Conservation (phyloP, 352 stramenopile genomes). For the Phytophthora ramorum region DNA sequence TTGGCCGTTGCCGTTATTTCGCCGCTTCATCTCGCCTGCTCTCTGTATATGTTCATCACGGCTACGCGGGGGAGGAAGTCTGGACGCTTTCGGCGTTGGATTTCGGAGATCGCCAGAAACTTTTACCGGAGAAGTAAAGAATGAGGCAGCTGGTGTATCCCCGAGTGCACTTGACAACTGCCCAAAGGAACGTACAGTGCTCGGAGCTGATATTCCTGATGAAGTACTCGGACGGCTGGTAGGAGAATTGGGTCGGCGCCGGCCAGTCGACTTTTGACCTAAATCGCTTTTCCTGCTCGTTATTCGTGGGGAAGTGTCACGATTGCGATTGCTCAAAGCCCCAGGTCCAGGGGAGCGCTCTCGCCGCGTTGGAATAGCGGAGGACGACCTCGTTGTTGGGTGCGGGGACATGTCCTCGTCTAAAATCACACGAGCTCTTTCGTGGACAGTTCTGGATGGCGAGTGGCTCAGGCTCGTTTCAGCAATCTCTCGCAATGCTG, state of each 20-base stretch:
- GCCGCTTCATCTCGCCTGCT: conserved; percentile 36
- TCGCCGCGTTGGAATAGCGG: conserved; percentile 12
- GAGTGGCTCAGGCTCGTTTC: conserved; percentile 64
- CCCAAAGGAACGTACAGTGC: conserved; percentile 37
- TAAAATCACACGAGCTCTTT: conserved; percentile 72
- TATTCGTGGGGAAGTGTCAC: conserved; percentile 21
- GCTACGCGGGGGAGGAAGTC: conserved; percentile 45
- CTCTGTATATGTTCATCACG: conserved; percentile 49
- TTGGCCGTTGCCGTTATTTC: conserved; percentile 50
- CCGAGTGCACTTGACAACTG: conserved; percentile 38
- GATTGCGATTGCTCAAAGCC: conserved; percentile 14
- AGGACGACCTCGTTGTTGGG: neutral
- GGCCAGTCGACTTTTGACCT: conserved; percentile 25
- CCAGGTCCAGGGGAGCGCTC: conserved; percentile 9
- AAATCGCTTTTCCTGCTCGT: conserved; percentile 16
- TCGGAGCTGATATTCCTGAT: conserved; percentile 12
- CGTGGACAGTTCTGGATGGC: conserved; percentile 64
- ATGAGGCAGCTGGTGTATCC: conserved; percentile 26
- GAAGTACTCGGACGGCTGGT: conserved; percentile 35
- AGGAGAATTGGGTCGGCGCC: conserved; percentile 43
- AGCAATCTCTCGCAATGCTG: conserved; percentile 63
- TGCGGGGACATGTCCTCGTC: conserved; percentile 48
- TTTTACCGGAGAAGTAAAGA: conserved; percentile 48
- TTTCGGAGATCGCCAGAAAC: conserved; percentile 29
- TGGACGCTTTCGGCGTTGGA: conserved; percentile 31